Conservation (phyloP, 2,329 filamentous ascomycete species). For the Arthrobotrys entomopaga region DNA sequence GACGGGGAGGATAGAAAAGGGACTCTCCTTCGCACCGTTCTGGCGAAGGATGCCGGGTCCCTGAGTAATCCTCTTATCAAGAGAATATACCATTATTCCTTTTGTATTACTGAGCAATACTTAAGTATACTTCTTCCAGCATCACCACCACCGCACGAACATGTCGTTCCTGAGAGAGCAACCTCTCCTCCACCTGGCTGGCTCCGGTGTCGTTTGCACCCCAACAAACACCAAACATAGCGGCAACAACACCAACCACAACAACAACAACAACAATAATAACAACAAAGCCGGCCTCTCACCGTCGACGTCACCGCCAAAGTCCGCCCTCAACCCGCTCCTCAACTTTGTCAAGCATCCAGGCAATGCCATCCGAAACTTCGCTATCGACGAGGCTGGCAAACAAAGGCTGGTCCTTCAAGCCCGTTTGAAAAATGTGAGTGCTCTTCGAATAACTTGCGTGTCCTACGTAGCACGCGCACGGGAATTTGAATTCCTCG, state of each 20-base stretch:
- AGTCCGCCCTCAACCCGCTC: constrained; percentile 39
- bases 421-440: constrained; percentile 52
- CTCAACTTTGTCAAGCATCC: constrained; percentile 52
- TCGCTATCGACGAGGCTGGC: constrained; percentile 49
- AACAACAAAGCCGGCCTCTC: constrained; percentile 8
- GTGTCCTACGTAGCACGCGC: constrained; percentile 13
- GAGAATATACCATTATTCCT: too few species aligned
- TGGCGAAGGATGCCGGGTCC: constrained; percentile 22
- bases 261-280: constrained; percentile 11
- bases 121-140: neutral
- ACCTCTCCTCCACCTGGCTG: constrained; percentile 40
- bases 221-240: constrained; percentile 35
- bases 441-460: constrained; percentile 4
- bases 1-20: neutral
- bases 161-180: constrained; percentile 50
- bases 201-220: constrained; percentile 25
- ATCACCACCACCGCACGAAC: neutral
- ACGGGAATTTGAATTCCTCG: constrained; percentile 46
- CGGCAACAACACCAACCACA: too few species aligned
- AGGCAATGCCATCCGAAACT: constrained; percentile 42
- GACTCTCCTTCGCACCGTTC: constrained; percentile 3
- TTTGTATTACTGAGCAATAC: too few species aligned
- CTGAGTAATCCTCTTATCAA: too few species aligned
- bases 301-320: constrained; percentile 33
- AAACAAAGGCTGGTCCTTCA: constrained; percentile 52